A percentile compares a stretch with the other conserved stretches of the same genome.
These are phyloP conservation scores for Tolypocladium cylindrosporum DNA, from an alignment of 2,329 filamentous ascomycete species.

Conservation along the genomic window DNA sequence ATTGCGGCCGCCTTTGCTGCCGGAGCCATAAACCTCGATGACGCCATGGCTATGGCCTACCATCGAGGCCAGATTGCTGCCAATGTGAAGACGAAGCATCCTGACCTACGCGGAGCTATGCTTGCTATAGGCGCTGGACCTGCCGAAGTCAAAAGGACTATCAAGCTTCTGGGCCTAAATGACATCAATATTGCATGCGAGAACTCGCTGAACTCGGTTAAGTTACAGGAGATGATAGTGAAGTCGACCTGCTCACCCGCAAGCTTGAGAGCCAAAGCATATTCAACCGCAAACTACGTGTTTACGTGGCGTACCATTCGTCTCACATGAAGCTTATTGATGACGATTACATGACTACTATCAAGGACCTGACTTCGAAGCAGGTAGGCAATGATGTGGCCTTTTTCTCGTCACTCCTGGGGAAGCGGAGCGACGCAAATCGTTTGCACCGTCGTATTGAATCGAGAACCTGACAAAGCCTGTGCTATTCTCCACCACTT, in stretches of 20 bases:
- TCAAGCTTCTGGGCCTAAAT: constrained; percentile 15
- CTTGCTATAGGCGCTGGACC: constrained; percentile 41
- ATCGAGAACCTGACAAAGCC: constrained; percentile 31
- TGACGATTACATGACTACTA: constrained; percentile 31
- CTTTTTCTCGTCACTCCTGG: constrained; percentile 34
- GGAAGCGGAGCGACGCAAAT: constrained; percentile 26
- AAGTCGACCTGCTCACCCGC: constrained; percentile 29
- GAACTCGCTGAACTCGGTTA: constrained; percentile 43
- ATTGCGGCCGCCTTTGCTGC: constrained; percentile 36
- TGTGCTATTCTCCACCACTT: constrained; percentile 29
- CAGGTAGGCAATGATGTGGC: constrained; percentile 18
- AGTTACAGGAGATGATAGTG: constrained; percentile 35
- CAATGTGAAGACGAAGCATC: constrained; percentile 28
- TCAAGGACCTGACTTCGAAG: constrained; percentile 14
- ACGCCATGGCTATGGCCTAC: constrained; percentile 39
- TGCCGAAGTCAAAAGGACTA: constrained; percentile 28
- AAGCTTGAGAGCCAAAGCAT: constrained; percentile 28
- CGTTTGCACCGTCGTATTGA: constrained; percentile 31
- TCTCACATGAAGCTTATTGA: constrained; percentile 41
- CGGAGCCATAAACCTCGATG: constrained; percentile 31
- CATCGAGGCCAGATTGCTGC: constrained; percentile 35
- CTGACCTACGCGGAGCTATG: constrained; percentile 38
- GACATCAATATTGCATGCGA: constrained; percentile 28
- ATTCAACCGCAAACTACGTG: constrained; percentile 37
- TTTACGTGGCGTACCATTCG: constrained; percentile 44